Conservation (phyloP, 805 yeast genomes). For the Martiniozyma abietophila region DNA sequence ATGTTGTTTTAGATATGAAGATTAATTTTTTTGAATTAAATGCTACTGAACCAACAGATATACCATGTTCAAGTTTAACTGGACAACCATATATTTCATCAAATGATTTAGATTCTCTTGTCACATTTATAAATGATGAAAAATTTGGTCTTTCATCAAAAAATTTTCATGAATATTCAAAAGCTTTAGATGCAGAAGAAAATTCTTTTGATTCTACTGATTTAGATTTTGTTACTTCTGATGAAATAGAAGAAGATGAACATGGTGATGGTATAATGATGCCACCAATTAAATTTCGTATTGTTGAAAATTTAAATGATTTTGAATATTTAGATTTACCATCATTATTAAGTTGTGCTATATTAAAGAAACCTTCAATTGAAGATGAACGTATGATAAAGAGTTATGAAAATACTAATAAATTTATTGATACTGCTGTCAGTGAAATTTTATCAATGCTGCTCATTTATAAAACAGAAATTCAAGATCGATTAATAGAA, state of each 20-base stretch:
- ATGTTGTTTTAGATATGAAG: conserved; percentile 60
- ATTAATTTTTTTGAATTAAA: conserved; percentile 54
- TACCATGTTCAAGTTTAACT: conserved; percentile 43
- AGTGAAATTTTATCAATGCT: conserved; percentile 23
- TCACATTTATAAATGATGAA: conserved; percentile 49
- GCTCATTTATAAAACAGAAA: conserved; percentile 26
- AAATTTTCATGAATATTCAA: conserved; percentile 3
- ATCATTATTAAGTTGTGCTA: conserved; percentile 16
- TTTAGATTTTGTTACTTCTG: conserved; percentile 25
- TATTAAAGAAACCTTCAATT: conserved; percentile 8
- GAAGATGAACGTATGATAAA: conserved; percentile 12
- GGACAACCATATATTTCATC: conserved; percentile 48
- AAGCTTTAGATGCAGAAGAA: conserved; percentile 6
- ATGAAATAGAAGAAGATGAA: conserved; percentile 21
- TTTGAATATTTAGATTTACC: conserved; percentile 30
- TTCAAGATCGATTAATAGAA: conserved; percentile 23
- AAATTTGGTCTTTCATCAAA: conserved; percentile 23
- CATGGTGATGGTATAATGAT: conserved; percentile 10
- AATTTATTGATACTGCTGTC: conserved; percentile 22
- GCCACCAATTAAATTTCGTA: conserved; percentile 33
- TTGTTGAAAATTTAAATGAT: conserved; percentile 36
- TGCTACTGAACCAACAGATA: conserved; percentile 41
- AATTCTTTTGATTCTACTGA: conserved; percentile 24
- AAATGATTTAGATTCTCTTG: conserved; percentile 51
- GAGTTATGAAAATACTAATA: conserved; percentile 23